Percentiles rank a stretch among this genome's conserved stretches.
Conservation (phyloP, 2,329 filamentous ascomycete genomes). For the Aspergillus fructus region DNA sequence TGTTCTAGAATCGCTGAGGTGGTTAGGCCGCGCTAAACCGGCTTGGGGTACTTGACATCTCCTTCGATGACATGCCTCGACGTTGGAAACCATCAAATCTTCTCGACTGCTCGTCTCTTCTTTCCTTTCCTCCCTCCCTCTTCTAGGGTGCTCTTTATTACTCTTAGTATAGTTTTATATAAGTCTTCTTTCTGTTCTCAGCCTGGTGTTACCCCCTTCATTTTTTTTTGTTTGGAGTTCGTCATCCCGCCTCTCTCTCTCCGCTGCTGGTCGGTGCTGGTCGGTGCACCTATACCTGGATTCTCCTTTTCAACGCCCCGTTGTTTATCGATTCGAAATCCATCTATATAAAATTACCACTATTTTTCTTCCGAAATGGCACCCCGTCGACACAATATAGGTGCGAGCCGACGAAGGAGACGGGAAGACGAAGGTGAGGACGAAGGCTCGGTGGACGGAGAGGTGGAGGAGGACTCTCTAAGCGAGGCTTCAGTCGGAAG, state of each 20-base stretch:
- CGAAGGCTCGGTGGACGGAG: constrained; percentile 49
- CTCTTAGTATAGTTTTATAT: constrained; percentile 4
- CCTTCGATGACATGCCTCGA: constrained; percentile 26
- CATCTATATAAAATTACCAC: neutral
- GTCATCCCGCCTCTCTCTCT: constrained; percentile 19
- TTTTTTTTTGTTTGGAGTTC: constrained; percentile 15
- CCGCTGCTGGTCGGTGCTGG: constrained; percentile 12
- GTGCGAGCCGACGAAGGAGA: constrained; percentile 45
- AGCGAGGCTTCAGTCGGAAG: constrained; percentile 61
- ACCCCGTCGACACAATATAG: constrained; percentile 44
- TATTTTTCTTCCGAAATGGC: constrained; percentile 37
- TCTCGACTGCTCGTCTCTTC: constrained; percentile 8
- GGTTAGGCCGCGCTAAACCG: constrained; percentile 22
- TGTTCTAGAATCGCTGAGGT: constrained; percentile 26
- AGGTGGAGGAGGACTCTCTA: constrained; percentile 60
- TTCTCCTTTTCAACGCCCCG: constrained; percentile 1
- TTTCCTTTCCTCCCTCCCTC: constrained; percentile 24
- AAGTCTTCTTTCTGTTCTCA: neutral
- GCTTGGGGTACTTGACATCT: constrained; percentile 28
- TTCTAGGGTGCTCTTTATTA: constrained; percentile 16
- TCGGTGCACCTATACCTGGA: constrained; percentile 18
- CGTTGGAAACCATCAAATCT: constrained; percentile 23
- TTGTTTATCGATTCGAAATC: neutral
- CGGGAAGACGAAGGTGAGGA: constrained; percentile 51
- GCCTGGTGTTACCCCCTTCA: constrained; percentile 18